Base-by-base conservation (phyloP, 495 filamentous ascomycete genomes). In the Podospora sp. region DNA sequence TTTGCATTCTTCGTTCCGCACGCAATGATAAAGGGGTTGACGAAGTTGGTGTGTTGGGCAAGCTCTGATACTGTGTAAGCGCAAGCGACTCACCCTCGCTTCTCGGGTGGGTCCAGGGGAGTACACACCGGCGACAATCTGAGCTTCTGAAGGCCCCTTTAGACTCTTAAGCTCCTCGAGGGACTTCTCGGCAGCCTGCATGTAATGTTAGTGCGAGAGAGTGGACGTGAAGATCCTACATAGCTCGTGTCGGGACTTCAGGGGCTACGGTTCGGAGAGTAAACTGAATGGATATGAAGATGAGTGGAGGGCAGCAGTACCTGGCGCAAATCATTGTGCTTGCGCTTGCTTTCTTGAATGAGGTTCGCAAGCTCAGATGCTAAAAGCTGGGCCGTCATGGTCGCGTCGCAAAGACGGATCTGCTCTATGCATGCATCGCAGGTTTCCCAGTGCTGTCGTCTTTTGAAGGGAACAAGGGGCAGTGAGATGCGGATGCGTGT, bases 311-410 rank as follows among this genome's bases (percentile, higher is more conserved):
- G 29, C 29, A 33, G 8, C 29, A 8, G 29, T 74, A 94, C 93
- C 85, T 90, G 90, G 83, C 92, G 87, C 50, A 99, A 79, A 68
- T 98, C 95, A 62, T 87, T 84, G 77, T 97, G 89, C 79, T 96
- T 98, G 68, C 94, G 87, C 78, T 96, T 97, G 72, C 93, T 94
- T 77, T 99, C 95, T 75, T 97, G 94, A 62, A 97, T 91, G 71
- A 99, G 86, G 79, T 91, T 96, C 71, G 90, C 85, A 70, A 99
- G 89, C 84, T 99, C 95, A 58, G 90, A 87, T 70, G 89, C 90
- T 69, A 99, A 86, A 65, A 98, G 87, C 82, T 96, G 92, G 65
- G 93, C 88, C 73, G 92, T 97, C 95, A 99, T 99, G 75, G 86
- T 90, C 72, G 73, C 75, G 71, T 76, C 67, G 64, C 68, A 62